A percentile compares a stretch with the other conserved stretches of the same genome.
Evolutionary conservation across 495 filamentous ascomycete species (phyloP).

Genomic region (Elasticomyces elasticus): DNA sequence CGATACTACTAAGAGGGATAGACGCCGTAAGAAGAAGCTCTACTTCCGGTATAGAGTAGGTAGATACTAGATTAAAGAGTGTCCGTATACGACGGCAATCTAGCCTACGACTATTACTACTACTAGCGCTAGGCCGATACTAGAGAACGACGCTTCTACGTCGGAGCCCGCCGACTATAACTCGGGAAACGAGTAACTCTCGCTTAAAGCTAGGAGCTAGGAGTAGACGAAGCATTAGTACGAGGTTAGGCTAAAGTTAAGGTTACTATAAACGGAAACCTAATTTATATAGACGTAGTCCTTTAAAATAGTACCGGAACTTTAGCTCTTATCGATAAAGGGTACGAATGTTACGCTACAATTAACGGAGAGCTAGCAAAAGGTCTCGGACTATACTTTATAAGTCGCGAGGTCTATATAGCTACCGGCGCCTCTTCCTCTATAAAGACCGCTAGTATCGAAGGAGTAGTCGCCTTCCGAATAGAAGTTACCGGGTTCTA

Average conservation of each 20-base stretch:
- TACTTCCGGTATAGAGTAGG: background rate
- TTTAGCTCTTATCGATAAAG: slow-evolving; percentile 1
- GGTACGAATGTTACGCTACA: slow-evolving; percentile 2
- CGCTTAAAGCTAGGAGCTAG: background rate
- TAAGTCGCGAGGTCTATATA: background rate
- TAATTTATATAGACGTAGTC: slow-evolving; percentile 2
- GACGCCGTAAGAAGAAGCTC: background rate
- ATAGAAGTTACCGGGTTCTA: background rate
- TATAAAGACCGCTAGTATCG: background rate
- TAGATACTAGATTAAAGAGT: slow-evolving; percentile 5
- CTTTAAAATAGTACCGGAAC: background rate
- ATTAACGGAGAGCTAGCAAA: background rate
- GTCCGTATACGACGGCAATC: background rate
- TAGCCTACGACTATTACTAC: background rate
- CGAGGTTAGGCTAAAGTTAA: background rate
- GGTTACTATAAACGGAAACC: background rate
- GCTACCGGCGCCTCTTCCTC: background rate
- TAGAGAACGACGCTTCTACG: background rate
- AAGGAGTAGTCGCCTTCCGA: background rate
- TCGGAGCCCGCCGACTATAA: background rate
- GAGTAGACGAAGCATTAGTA: background rate
- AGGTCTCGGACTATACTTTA: background rate
- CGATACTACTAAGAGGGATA: background rate
- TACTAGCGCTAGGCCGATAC: background rate
- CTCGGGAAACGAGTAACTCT: background rate